Evolutionary conservation across 805 yeast genomes (phyloP).

Genomic region (Kurtzmaniella fragi): DNA sequence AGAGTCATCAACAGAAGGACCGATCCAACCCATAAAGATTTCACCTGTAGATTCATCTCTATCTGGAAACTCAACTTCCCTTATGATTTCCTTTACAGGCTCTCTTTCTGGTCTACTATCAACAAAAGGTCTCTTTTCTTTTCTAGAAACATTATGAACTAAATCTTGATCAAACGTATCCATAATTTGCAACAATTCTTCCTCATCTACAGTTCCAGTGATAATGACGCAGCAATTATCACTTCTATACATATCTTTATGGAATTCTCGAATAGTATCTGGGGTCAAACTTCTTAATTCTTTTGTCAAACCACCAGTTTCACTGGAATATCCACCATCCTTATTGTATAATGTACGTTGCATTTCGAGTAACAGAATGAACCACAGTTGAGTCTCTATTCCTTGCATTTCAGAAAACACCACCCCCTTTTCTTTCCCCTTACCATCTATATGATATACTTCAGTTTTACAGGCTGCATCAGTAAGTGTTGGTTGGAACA

Average conservation of each 20-base stretch:
- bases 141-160: constrained; percentile 30
- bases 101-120: constrained; percentile 53
- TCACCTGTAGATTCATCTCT: constrained; percentile 83
- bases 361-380: constrained; percentile 53
- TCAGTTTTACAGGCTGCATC: constrained; percentile 91
- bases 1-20: constrained; percentile 56
- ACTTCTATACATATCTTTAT: constrained; percentile 66
- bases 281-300: constrained; percentile 71
- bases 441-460: constrained; percentile 90
- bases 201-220: constrained; percentile 80
- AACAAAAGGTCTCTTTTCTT: constrained; percentile 72
- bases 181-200: constrained; percentile 60
- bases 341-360: constrained; percentile 52
- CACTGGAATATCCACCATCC: constrained; percentile 80
- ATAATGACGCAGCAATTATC: constrained; percentile 79
- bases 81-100: constrained; percentile 33
- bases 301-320: constrained; percentile 86
- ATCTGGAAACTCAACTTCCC: constrained; percentile 77
- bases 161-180: constrained; percentile 55
- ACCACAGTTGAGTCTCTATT: constrained; percentile 74
- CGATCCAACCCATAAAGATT: constrained; percentile 70
- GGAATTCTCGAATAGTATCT: constrained; percentile 73
- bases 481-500: constrained; percentile 77
- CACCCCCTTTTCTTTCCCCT: constrained; percentile 90
- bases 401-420: constrained; percentile 98